Conservation (phyloP, 108 stramenopile species). For the Chaetoceros tenuissimus region DNA sequence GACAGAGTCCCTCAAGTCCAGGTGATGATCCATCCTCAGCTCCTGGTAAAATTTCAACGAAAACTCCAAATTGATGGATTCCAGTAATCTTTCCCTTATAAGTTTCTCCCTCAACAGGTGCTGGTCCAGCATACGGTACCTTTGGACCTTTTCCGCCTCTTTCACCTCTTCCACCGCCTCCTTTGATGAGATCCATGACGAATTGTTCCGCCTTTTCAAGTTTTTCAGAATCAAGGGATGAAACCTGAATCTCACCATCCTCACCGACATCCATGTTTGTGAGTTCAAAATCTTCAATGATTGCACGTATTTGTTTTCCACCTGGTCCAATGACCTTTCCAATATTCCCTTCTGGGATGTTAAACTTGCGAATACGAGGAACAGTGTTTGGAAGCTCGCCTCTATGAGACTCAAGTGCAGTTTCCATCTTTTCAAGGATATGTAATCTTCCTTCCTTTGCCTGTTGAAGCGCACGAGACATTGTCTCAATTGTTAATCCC, state of each 20-base stretch:
- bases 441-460: constrained; percentile 63
- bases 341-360: constrained; percentile 47
- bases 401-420: constrained; percentile 36
- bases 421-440: constrained; percentile 68
- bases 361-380: constrained; percentile 49
- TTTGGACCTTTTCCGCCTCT: constrained; percentile 37
- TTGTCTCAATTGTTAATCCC: constrained; percentile 68
- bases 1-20: constrained; percentile 72
- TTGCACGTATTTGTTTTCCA: constrained; percentile 73
- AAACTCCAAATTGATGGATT: constrained; percentile 77
- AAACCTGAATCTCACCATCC: constrained; percentile 55
- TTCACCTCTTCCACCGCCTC: constrained; percentile 23
- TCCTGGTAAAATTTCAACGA: constrained; percentile 73
- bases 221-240: constrained; percentile 46
- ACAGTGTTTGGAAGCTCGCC: constrained; percentile 49
- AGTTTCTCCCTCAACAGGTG: constrained; percentile 53
- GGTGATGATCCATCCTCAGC: constrained; percentile 74
- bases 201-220: constrained; percentile 64
- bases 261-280: constrained; percentile 60
- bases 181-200: constrained; percentile 39
- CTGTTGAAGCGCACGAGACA: constrained; percentile 77
- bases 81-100: constrained; percentile 76
- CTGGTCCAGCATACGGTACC: constrained; percentile 54
- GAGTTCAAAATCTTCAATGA: constrained; percentile 79
- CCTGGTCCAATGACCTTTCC: constrained; percentile 85